These are phyloP conservation scores for Gyrodon lividus DNA, from an alignment of 768 basidiomycete species.

Conservation along the genomic window DNA sequence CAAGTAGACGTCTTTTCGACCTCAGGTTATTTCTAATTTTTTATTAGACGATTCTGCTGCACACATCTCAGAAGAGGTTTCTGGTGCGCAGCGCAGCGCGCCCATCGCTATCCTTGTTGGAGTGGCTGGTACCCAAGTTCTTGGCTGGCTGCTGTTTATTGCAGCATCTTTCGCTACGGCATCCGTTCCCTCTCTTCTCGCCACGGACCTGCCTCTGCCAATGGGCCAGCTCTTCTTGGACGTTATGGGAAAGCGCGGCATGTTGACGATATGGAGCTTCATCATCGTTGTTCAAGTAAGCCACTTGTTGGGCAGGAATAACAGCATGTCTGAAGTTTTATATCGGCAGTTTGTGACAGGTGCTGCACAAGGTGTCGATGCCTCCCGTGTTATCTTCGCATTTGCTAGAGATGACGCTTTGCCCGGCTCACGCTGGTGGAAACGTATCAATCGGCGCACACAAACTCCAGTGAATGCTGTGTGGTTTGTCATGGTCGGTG, in stretches of 20 bases:
- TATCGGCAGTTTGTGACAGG: constrained; percentile 60
- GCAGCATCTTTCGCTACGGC: constrained; percentile 63
- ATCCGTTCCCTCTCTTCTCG: constrained; percentile 51
- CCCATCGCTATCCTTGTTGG: constrained; percentile 69
- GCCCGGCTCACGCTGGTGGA: constrained; percentile 72
- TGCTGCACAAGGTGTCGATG: constrained; percentile 73
- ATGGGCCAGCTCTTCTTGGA: constrained; percentile 74
- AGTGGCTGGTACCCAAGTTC: constrained; percentile 54
- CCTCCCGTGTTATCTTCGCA: constrained; percentile 72
- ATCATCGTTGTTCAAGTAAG: constrained; percentile 62
- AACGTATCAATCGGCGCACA: constrained; percentile 54
- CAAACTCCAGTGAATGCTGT: constrained; percentile 75
- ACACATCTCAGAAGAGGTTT: constrained; percentile 71
- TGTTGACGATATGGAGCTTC: constrained; percentile 70
- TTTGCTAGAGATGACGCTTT: constrained; percentile 74
- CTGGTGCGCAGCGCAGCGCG: constrained; percentile 61
- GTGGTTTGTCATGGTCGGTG: constrained; percentile 63
- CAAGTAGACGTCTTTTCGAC: constrained; percentile 31
- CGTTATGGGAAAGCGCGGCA: constrained; percentile 63
- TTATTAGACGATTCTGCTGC: constrained; percentile 69
- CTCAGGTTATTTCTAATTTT: neutral
- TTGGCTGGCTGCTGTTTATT: constrained; percentile 68
- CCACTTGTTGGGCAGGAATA: neutral
- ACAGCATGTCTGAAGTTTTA: neutral
- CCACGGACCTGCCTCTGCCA: constrained; percentile 53